Percentiles rank a stretch among this genome's conserved stretches.
Evolutionary conservation across 1,139 yeast species (phyloP).

Genomic region (Hansenula sp.): DNA sequence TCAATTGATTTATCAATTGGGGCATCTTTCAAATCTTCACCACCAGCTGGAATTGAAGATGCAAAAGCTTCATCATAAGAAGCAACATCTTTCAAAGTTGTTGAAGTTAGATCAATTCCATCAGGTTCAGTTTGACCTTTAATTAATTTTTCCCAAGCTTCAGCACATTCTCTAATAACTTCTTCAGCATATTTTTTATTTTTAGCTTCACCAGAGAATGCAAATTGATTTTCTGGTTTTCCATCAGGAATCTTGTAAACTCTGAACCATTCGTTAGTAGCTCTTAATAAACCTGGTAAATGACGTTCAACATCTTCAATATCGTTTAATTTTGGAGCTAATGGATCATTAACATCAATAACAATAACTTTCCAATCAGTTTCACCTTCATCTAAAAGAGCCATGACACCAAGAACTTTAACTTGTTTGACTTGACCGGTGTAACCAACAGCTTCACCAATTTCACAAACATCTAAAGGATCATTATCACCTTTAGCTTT

Average conservation of each 20-base stretch:
- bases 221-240: conserved; percentile 82
- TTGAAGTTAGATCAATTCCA: conserved; percentile 63
- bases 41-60: conserved; percentile 60
- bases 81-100: conserved; percentile 61
- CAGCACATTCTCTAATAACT: conserved; percentile 63
- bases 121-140: conserved; percentile 38
- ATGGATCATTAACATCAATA: conserved; percentile 69
- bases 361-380: conserved; percentile 92
- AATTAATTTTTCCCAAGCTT: conserved; percentile 69
- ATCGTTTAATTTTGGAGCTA: conserved; percentile 67
- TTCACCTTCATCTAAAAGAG: conserved; percentile 87
- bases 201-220: conserved; percentile 78
- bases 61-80: conserved; percentile 45
- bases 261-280: conserved; percentile 88
- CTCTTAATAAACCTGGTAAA: conserved; percentile 77
- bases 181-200: conserved; percentile 69
- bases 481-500: conserved; percentile 85
- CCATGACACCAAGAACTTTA: conserved; percentile 81
- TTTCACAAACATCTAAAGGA: conserved; percentile 88
- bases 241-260: conserved; percentile 90
- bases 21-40: conserved; percentile 72
- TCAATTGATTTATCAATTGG: conserved; percentile 95
- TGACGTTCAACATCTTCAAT: conserved; percentile 71
- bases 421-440: conserved; percentile 80
- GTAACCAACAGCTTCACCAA: conserved; percentile 66